These are phyloP conservation scores for Pilasporangium apinafurcum DNA, from an alignment of 352 stramenopile genomes.

Conservation along the genomic window DNA sequence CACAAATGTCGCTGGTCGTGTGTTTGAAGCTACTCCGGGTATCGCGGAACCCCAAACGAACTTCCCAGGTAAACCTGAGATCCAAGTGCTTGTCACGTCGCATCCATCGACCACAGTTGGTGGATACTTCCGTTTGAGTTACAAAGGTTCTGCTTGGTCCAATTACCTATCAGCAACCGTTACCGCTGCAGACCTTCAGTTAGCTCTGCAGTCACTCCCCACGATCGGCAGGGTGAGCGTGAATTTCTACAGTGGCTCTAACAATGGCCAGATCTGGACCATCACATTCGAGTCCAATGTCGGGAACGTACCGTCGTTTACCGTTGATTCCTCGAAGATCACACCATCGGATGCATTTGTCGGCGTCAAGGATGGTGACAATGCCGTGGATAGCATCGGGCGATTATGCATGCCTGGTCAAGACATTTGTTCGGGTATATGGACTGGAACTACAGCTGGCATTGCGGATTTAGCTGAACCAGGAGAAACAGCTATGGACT, in stretches of 20 bases:
- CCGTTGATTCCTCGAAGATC: constrained; percentile 57
- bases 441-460: constrained; percentile 20
- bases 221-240: constrained; percentile 59
- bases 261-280: constrained; percentile 51
- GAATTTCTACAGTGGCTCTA: constrained; percentile 13
- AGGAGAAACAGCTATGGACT: constrained; percentile 56
- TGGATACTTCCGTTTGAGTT: constrained; percentile 71
- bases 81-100: constrained; percentile 69
- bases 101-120: constrained; percentile 22
- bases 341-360: constrained; percentile 34
- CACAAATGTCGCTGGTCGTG: constrained; percentile 19
- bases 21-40: constrained; percentile 45
- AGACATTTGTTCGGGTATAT: constrained; percentile 40
- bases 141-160: constrained; percentile 64
- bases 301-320: constrained; percentile 40
- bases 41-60: constrained; percentile 23
- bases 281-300: constrained; percentile 79
- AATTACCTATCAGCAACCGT: constrained; percentile 49
- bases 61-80: constrained; percentile 61
- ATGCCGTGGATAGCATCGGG: constrained; percentile 46
- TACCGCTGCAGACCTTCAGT: constrained; percentile 27
- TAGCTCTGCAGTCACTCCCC: constrained; percentile 53
- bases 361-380: constrained; percentile 68
- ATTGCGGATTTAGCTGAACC: constrained; percentile 24
- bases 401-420: constrained; percentile 37